A percentile compares a stretch with the other conserved stretches of the same genome.
These are phyloP conservation scores for Coemansia sp. DNA, from an alignment of 192 early-diverging fungal species.

Conservation along the genomic window DNA sequence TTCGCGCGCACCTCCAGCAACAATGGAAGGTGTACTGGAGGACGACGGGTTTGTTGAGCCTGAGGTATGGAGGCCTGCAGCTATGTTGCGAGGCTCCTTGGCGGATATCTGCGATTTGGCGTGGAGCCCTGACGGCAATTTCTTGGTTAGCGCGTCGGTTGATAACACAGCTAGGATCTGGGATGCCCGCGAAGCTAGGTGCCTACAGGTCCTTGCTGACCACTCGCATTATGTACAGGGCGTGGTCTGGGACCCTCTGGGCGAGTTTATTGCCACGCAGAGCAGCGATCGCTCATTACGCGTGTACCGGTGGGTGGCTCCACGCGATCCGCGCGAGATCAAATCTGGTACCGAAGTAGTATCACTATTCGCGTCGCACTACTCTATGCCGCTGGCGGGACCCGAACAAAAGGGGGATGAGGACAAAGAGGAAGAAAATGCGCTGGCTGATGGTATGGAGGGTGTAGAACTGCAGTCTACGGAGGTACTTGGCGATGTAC, in stretches of 20 bases:
- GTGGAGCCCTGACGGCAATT: conserved; percentile 87
- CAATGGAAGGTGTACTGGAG: not conserved
- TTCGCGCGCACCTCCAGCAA: conserved; percentile 6
- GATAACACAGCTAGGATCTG: conserved; percentile 89
- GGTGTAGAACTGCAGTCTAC: conserved; percentile 2
- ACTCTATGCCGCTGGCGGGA: conserved; percentile 24
- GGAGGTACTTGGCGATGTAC: not conserved
- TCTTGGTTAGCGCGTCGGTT: conserved; percentile 81
- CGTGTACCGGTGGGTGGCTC: conserved; percentile 46
- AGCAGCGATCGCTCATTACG: conserved; percentile 82
- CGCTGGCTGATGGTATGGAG: not conserved
- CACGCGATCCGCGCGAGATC: conserved; percentile 15
- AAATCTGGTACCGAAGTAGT: conserved; percentile 26
- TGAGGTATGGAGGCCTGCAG: conserved; percentile 77
- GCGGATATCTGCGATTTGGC: conserved; percentile 89
- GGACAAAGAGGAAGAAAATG: conserved; percentile 15
- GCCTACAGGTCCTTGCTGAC: conserved; percentile 73
- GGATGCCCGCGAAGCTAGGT: conserved; percentile 71
- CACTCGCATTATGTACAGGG: conserved; percentile 97
- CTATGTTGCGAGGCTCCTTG: conserved; percentile 72
- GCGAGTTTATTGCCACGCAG: conserved; percentile 84
- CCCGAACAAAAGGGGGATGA: not conserved
- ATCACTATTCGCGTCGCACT: conserved; percentile 33
- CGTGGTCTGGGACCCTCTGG: conserved; percentile 92
- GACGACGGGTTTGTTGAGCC: conserved; percentile 34